These are phyloP conservation scores for Aureobasidium musti DNA, from an alignment of 2,329 filamentous ascomycete species.

Conservation along the genomic window DNA sequence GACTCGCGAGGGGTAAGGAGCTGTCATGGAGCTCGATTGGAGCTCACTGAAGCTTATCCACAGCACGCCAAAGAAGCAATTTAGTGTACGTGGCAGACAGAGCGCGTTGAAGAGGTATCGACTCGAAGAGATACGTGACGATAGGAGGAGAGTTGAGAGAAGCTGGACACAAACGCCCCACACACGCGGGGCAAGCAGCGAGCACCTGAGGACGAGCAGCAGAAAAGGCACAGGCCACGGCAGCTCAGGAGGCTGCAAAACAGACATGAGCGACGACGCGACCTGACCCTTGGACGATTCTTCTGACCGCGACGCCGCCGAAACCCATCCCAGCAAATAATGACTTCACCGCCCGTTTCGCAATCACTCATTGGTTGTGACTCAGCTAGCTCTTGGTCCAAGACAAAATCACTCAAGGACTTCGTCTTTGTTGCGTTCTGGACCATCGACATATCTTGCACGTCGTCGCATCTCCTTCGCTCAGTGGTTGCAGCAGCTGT, in stretches of 20 bases:
- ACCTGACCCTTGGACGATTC: constrained; percentile 16
- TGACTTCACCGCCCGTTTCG: constrained; percentile 22
- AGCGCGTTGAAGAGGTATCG: constrained; percentile 10
- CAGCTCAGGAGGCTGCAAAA: constrained; percentile 21
- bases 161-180: constrained; percentile 25
- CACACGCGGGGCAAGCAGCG: constrained; percentile 24
- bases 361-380: constrained; percentile 22
- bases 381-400: background rate
- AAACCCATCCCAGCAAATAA: constrained; percentile 22
- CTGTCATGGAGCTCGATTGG: constrained; percentile 29
- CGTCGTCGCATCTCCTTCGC: constrained; percentile 3
- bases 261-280: background rate
- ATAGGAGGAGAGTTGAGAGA: constrained; percentile 23
- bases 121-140: constrained; percentile 10
- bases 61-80: constrained; percentile 23
- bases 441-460: background rate
- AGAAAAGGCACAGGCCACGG: constrained; percentile 24
- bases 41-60: constrained; percentile 28
- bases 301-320: constrained; percentile 26
- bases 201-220: constrained; percentile 8
- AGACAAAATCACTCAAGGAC: constrained; percentile 1
- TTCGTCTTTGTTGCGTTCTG: background rate
- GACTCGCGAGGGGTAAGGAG: constrained; percentile 18
- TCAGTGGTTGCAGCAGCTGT: constrained; percentile 8
- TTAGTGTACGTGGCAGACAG: background rate